Evolutionary conservation across 106 monocot species (phyloP), one percentile per base, ranked within the genome.

Genomic region (Ottelia alismoides): DNA sequence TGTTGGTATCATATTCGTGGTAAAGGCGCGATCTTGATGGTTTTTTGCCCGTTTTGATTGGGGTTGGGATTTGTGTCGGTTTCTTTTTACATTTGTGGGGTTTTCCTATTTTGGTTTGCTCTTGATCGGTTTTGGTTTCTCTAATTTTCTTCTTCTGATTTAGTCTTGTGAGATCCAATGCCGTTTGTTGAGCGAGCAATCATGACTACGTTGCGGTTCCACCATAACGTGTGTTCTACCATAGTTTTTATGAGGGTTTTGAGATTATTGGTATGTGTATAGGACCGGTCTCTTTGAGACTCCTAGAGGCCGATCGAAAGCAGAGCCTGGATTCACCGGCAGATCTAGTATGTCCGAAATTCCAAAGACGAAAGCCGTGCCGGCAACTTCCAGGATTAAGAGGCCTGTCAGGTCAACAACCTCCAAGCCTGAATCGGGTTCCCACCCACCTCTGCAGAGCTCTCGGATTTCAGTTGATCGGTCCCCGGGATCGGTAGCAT

Each of bases 361-460:
- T 58, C 66, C 64, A 31, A 68, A 52, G 27, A 73, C 58, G 25
- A 83, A 83, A 62, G 50, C 61, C 28, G 18, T 65, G 27, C 71
- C 76, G 24, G 56, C 74, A 45, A 66, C 77, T 6, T 70, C 74
- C 25, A 81, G 72, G 28, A 26, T 12, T 28, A 65, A 53, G 55
- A 84, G 72, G 47, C 28, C 55, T 22, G 53, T 50, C 28, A 60
- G 91, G 20, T 60, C 80, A 27, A 62, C 67, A 30, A 58, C 83
- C 7, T 60, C 61, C 11, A 65, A 65, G 50, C 54, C 86, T 2
- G 76, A 79, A 1, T 48, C 68, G 5, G 58, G 45, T 31, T 69
- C 78, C 18, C 74, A 70, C 46, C 62, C 73, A 20, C 55, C 70
- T 25, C 54, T 53, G 28, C 78, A 62, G 47, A 75, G 62, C 53